Base-by-base conservation (phyloP, 2,329 filamentous ascomycete species). In the Fusarium aywerte region DNA sequence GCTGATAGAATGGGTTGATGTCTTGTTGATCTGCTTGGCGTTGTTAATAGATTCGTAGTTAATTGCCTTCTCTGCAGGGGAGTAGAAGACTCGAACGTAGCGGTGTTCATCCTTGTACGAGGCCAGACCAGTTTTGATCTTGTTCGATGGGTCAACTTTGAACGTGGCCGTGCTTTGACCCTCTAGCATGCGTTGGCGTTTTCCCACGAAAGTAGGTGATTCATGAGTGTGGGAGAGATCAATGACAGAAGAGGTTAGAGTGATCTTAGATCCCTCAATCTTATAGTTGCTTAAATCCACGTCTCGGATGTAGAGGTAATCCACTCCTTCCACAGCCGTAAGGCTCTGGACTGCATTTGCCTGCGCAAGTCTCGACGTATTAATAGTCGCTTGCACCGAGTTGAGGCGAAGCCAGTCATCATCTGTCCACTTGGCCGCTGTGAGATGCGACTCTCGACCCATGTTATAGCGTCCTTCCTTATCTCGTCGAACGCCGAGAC, bases 81-180 rank as follows among this genome's bases (percentile, higher is more conserved):
- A 36, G 8, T 47, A 62, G 11, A 12, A 40, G 7, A 43, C 20
- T 4, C 48, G 29, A 4, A 62, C 7, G 31, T 62, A 62, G 4
- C 58, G 58, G 20, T 62, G 58, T 2, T 62, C 58, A 3, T 62
- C 58, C 21, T 62, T 62, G 5, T 62, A 62, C 2, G 33, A 39
- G 6, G 40, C 29, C 1, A 62, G 15, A 0, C 58, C 57, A 1
- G n/a, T 20, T 51, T 62, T 62, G 5, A 47, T 7, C 0, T 23
- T 21, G 11, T 25, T 8, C 0, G 33, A 29, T 12, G 15, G 15
- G 3, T 15, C 25, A n/a, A 56, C 12, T 3, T 38, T 42, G 4
- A 62, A 35, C 2, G 20, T n/a, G 1, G 40, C 57, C 10, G 23
- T 56, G 35, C 58, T 62, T 38, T 47, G 20, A 0, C 58, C 58